A percentile compares a stretch with the other conserved stretches of the same genome.
Evolutionary conservation across 768 basidiomycete genomes (phyloP).

Genomic region (Dioszegia aurantiaca): DNA sequence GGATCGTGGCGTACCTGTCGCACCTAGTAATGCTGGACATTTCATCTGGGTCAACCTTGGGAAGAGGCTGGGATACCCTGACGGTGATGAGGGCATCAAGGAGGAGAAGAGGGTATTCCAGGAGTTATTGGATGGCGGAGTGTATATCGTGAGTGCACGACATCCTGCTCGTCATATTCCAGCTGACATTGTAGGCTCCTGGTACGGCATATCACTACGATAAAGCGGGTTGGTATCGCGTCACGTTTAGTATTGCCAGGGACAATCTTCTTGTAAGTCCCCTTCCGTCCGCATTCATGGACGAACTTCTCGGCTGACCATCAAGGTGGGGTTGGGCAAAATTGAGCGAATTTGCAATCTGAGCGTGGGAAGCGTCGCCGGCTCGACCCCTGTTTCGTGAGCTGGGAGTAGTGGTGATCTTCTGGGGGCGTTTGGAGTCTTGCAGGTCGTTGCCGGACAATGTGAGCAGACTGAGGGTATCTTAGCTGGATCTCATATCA

Average conservation of each 20-base stretch:
- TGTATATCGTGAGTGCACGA: conserved; percentile 43
- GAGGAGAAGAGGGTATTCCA: conserved; percentile 48
- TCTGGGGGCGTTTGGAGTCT: no score
- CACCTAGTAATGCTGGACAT: conserved; percentile 45
- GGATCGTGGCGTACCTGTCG: conserved; percentile 38
- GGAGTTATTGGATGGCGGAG: conserved; percentile 42
- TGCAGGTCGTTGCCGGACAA: no score
- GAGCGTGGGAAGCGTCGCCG: no score
- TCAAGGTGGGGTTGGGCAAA: conserved; percentile 36
- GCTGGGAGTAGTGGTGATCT: no score
- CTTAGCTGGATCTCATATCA: no score
- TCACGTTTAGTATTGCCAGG: conserved; percentile 43
- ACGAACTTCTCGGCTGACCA: neutral
- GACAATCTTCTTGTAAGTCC: conserved; percentile 28
- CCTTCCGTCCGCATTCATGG: neutral
- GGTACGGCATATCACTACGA: conserved; percentile 45
- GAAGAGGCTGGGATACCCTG: conserved; percentile 31
- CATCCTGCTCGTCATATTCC: neutral
- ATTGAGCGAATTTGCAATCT: conserved; percentile 31
- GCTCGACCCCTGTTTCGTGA: no score
- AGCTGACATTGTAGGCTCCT: conserved; percentile 31
- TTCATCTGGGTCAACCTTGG: conserved; percentile 51
- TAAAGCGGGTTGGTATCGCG: conserved; percentile 39
- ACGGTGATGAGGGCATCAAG: conserved; percentile 14
- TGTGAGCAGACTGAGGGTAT: no score